Base-by-base conservation (phyloP, 805 yeast genomes). In the Candida ascalaphidarum region DNA sequence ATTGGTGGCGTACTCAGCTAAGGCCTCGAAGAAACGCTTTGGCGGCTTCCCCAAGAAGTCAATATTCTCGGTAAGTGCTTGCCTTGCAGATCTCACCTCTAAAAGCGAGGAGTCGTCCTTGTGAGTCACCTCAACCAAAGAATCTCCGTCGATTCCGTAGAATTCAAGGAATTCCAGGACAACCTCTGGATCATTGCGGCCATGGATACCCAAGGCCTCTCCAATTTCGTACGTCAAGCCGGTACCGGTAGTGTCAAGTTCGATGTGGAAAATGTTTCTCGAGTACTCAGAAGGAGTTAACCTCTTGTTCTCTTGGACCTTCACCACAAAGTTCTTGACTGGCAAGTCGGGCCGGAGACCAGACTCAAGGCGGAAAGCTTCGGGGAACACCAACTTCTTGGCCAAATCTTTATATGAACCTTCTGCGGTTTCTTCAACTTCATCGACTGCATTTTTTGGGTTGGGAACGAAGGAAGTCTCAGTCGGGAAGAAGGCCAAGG, bases 21-120 rank as follows among this genome's bases (percentile, higher is more conserved):
- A 68, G 2, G 81, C 54, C 61, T 89, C 96, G 55, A 83, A 89
- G 59, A 89, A 89, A 52, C 85, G 72, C 73, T 89, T 89, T 34
- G 95, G 94, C 34, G 96, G 96, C 54, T 86, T 89, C 45, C 97
- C 97, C 40, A 89, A 79, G 37, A 89, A 55, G 53, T 89, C 97
- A 35, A 88, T 60, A 41, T 81, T 81, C 31, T 89, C 95, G 29
- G 71, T 59, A 44, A 86, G 71, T 1, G 80, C 72, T 54, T 86
- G 96, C 60, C 78, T 74, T 10, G 81, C 78, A 11, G 96, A 84
- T 61, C 92, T 75, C 27, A 75, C 66, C 58, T 86, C 95, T 14
- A 73, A 49, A 16, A 68, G 39, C 3, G 64, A 50, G 14, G 68
- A 55, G 35, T 77, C 64, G 34, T 81, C 89, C 42, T 71, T 76